Conservation (phyloP, 345 rosid genomes). For the Aurinia saxatilis region DNA sequence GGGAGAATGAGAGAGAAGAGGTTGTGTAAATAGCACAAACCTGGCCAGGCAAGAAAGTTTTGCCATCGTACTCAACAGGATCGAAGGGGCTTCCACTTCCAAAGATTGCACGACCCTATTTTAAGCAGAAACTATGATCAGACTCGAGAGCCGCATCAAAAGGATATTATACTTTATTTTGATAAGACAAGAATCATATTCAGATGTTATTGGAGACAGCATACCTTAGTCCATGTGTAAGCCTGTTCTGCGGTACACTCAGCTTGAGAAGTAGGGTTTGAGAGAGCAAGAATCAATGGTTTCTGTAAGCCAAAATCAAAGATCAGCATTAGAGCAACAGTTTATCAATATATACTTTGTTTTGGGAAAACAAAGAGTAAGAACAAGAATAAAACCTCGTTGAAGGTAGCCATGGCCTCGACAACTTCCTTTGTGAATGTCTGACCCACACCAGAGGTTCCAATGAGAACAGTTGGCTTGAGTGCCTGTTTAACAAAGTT, state of each 20-base stretch:
- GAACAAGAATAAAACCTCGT: slow-evolving; percentile 45
- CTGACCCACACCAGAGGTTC: slow-evolving; percentile 91
- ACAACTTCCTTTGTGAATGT: slow-evolving; percentile 89
- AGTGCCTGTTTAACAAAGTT: slow-evolving; percentile 47
- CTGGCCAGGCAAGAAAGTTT: slow-evolving; percentile 83
- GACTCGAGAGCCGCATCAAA: background rate
- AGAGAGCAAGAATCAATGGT: slow-evolving; percentile 89
- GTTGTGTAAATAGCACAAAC: slow-evolving; percentile 27
- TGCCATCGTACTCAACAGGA: slow-evolving; percentile 66
- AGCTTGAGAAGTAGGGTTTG: slow-evolving; percentile 95
- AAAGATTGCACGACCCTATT: slow-evolving; percentile 89
- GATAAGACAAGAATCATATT: background rate
- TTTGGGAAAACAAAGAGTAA: background rate
- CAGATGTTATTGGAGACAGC: background rate
- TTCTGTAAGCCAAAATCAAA: slow-evolving; percentile 41
- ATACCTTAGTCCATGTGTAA: slow-evolving; percentile 86
- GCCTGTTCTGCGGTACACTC: slow-evolving; percentile 99
- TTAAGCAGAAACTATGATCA: slow-evolving; percentile 8
- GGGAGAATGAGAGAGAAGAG: background rate
- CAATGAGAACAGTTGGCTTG: slow-evolving; percentile 88
- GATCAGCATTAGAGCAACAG: background rate
- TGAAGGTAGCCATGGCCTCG: slow-evolving; percentile 80
- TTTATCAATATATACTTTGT: background rate
- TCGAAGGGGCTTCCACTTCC: slow-evolving; percentile 99
- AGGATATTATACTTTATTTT: background rate